Base-by-base conservation (phyloP, 495 filamentous ascomycete species). In the Daldinia bambusicola region DNA sequence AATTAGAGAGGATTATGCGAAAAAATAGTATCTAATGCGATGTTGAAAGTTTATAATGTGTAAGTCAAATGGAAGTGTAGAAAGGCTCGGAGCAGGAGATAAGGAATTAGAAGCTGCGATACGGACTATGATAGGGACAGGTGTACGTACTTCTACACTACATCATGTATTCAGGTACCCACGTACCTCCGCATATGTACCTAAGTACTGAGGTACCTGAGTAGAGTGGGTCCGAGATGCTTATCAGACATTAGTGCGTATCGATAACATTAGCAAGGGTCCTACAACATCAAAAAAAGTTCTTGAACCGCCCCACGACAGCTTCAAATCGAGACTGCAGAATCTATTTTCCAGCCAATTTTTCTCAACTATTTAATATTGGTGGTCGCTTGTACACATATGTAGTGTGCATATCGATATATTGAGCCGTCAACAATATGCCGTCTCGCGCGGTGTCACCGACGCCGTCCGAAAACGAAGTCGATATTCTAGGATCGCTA, bases 401-500 rank as follows among this genome's bases (percentile, higher is more conserved):
- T 61, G 66, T 41, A 59, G 41, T 10, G 50, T 20, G n/a, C 52
- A 55, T 52, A 37, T 31, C 9, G 8, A 2, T 31, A 48, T 45
- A 18, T 32, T 18, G 43, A 22, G 4, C n/a, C 0, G 45, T 56
- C 30, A 66, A 26, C 45, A 83, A 78, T 66, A 74, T 74, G 70
- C 75, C 73, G 51, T 36, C 70, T 70, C 88, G 92, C 74, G 89
- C 85, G 63, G 84, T 84, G n/a, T 98, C 95, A 52, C 95, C 94
- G 59, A 88, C 92, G 16, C 81, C 83, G 67, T 98, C 95, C 55
- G 95, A 98, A 81, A 92, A 90, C 71, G 95, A 96, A 72, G 89
- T 95, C 76, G 95, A 99, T 71, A 97, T 99, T 61, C 89, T 92
- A 6, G 88, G 83, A 50, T 89, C 90, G 6, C 83, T 98, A n/a